A percentile compares a stretch with the other conserved stretches of the same genome.
These are phyloP conservation scores for Claviceps pazoutovae DNA, from an alignment of 2,329 filamentous ascomycete species.

Conservation along the genomic window DNA sequence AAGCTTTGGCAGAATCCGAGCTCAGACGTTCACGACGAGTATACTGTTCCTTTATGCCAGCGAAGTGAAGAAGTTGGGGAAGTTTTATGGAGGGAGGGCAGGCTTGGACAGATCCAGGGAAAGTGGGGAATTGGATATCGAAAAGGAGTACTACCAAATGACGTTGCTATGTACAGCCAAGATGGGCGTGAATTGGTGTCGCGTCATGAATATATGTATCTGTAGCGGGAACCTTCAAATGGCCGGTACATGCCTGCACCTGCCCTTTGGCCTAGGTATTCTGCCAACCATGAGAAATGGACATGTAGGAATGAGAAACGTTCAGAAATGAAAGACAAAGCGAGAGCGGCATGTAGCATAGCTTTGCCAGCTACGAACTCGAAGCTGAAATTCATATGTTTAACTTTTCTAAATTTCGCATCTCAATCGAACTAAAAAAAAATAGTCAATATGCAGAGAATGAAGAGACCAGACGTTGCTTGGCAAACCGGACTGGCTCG, in stretches of 20 bases:
- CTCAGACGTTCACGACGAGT: neutral
- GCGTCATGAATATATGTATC: slow-evolving; percentile 1
- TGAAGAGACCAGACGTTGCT: neutral
- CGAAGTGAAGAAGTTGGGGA: neutral
- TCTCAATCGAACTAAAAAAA: too few relatives aligned
- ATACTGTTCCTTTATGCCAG: neutral
- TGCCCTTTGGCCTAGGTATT: neutral
- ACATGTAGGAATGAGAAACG: too few relatives aligned
- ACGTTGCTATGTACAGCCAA: neutral
- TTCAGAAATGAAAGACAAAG: too few relatives aligned
- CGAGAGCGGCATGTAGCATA: too few relatives aligned
- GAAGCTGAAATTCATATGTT: too few relatives aligned
- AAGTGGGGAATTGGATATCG: neutral
- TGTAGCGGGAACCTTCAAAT: neutral
- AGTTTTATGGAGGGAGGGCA: neutral
- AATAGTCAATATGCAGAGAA: too few relatives aligned
- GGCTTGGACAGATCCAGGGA: neutral
- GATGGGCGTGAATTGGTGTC: neutral
- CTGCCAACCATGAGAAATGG: too few relatives aligned
- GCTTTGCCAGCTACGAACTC: too few relatives aligned
- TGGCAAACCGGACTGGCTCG: neutral
- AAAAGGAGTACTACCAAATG: neutral
- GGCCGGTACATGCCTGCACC: neutral
- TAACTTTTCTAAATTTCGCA: too few relatives aligned
- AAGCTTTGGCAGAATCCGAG: neutral